Evolutionary conservation across 148 eudicot genomes (phyloP).

Genomic region (Polygonum maritimum): DNA sequence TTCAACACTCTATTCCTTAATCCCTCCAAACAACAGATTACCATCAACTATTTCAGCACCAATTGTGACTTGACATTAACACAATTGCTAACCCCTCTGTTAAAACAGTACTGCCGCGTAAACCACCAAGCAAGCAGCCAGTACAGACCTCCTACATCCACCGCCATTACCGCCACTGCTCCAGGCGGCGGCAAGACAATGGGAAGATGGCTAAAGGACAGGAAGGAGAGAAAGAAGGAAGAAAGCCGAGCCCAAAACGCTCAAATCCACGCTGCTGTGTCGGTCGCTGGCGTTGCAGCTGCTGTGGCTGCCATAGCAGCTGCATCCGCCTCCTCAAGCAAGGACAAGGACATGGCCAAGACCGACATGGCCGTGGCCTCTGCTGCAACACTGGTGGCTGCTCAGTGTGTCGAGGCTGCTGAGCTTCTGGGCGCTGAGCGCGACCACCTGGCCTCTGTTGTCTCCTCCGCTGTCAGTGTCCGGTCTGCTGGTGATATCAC

Average conservation of each 20-base stretch:
- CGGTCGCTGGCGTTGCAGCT: constrained; percentile 91
- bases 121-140: constrained; percentile 3
- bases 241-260: constrained; percentile 77
- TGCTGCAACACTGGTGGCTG: constrained; percentile 88
- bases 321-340: constrained; percentile 60
- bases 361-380: constrained; percentile 90
- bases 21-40: neutral
- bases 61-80: neutral
- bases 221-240: constrained; percentile 86
- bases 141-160: constrained; percentile 12
- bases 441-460: constrained; percentile 63
- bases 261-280: constrained; percentile 79
- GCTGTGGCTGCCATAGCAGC: constrained; percentile 91
- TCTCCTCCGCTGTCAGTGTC: constrained; percentile 84
- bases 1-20: neutral
- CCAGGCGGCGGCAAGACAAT: constrained; percentile 64
- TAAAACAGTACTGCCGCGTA: neutral
- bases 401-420: constrained; percentile 92
- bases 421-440: constrained; percentile 92
- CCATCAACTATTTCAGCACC: neutral
- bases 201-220: constrained; percentile 87
- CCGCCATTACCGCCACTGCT: neutral
- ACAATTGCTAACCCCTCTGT: neutral
- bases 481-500: constrained; percentile 80
- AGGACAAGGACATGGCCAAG: constrained; percentile 57